Evolutionary conservation across 148 eudicot genomes (phyloP), one percentile per base, ranked within the genome.

Genomic region (Nyssa sinensis): DNA sequence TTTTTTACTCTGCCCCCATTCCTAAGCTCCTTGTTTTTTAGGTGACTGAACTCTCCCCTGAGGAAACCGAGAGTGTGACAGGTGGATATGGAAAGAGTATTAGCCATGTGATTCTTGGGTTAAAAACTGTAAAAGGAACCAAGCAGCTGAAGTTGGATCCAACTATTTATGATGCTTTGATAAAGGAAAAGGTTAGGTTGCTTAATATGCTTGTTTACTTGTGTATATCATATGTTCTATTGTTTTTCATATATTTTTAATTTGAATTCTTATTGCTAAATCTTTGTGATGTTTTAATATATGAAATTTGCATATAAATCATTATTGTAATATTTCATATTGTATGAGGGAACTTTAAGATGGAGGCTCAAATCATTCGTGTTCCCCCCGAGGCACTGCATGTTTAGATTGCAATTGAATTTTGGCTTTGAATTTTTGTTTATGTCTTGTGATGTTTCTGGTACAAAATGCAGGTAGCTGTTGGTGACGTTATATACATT

Each of bases 11-110:
- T 53, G 59, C 6, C 59, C 12, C 59, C 17, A 24, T 55, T 62
- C 19, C 16, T 59, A 23, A 4, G 16, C 27, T 72, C 29, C 7
- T 67, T 77, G 16, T 69, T 10, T 61, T 80, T 69, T 71, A 95
- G 99, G 99, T 96, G 76, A 96, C 99, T 66, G 99, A 93, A 75
- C 93, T 96, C 64, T 92, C 99, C 70, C 99, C 99, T 3, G 98
- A 96, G 84, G 99, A 96, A 84, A 86, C 91, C n/a, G 99, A 96
- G 75, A 96, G 98, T 68, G 88, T 87, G 68, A 91, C 97, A 5
- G 94, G 99, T 77, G 99, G 99, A 71, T 96, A 93, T 73, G 97
- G 99, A 61, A 96, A 93, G 85, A 87, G 91, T 81, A 96, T 96
- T 74, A 90, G 97, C 80, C 93, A 96, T 87, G 99, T 96, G 66